Conservation (phyloP, 257 asterid species). For the Scutellaria barbata region DNA sequence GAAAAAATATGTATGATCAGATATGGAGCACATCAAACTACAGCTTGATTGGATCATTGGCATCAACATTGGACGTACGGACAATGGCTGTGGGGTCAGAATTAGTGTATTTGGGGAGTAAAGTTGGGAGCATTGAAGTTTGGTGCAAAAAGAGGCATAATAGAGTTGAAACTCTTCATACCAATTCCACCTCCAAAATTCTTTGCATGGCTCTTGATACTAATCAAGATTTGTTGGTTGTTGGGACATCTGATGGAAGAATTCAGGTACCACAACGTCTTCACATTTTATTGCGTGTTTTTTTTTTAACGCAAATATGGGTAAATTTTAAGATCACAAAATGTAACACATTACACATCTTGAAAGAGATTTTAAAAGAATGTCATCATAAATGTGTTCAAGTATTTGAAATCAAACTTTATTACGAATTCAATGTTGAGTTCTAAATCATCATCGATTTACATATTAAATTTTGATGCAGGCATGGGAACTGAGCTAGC, state of each 20-base stretch:
- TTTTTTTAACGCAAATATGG: no score
- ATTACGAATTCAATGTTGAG: no score
- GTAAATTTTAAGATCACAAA: no score
- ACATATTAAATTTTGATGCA: constrained; percentile 29
- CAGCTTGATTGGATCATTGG: constrained; percentile 60
- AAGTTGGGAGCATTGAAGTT: constrained; percentile 68
- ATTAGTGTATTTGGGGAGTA: constrained; percentile 71
- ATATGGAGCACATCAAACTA: constrained; percentile 72
- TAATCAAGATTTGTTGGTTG: constrained; percentile 59
- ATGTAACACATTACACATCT: no score
- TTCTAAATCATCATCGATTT: background rate
- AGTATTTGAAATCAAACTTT: no score
- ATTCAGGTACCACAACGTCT: constrained; percentile 56
- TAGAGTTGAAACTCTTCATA: constrained; percentile 71
- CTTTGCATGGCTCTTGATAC: constrained; percentile 65
- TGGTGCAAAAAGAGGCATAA: constrained; percentile 74
- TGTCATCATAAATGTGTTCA: no score
- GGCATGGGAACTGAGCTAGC: constrained; percentile 65
- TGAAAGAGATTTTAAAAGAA: no score
- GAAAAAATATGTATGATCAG: constrained; percentile 32
- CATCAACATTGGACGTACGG: constrained; percentile 65
- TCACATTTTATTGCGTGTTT: no score
- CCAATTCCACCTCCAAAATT: constrained; percentile 52
- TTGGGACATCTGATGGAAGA: constrained; percentile 86
- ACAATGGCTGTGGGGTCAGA: constrained; percentile 67